Evolutionary conservation across 805 yeast genomes (phyloP).

Genomic region (Komagataella pastoris): DNA sequence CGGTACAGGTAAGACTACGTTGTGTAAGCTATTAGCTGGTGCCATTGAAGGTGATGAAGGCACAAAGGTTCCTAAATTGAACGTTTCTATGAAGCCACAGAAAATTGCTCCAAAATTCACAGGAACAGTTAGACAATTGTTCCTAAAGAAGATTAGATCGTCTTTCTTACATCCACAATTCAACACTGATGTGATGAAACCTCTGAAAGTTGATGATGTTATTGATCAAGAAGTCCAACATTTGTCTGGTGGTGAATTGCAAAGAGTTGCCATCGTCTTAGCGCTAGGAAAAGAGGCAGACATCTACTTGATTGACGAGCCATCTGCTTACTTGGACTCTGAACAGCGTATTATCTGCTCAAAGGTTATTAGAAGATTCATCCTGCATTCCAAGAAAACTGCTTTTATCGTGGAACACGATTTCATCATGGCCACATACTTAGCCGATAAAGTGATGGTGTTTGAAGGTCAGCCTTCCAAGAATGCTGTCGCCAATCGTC

Average conservation of each 20-base stretch:
- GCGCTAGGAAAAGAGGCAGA: conserved; percentile 93
- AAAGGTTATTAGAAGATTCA: conserved; percentile 93
- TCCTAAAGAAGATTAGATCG: conserved; percentile 92
- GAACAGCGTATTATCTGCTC: conserved; percentile 99
- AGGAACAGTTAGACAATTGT: conserved; percentile 96
- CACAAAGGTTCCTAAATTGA: conserved; percentile 68
- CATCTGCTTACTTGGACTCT: conserved; percentile 96
- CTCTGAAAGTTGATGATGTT: conserved; percentile 83
- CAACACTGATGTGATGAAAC: conserved; percentile 96
- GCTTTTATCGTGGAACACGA: conserved; percentile 99
- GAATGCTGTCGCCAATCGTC: conserved; percentile 73
- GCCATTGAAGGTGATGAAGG: conserved; percentile 80
- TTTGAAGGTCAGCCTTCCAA: conserved; percentile 92
- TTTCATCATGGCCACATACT: conserved; percentile 98
- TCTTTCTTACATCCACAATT: conserved; percentile 93
- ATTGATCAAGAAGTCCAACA: conserved; percentile 97
- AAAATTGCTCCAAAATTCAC: conserved; percentile 97
- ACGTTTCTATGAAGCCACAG: conserved; percentile 97
- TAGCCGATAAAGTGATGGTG: conserved; percentile 97
- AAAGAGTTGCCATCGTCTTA: conserved; percentile 95
- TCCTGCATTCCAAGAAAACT: conserved; percentile 92
- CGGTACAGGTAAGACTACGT: conserved; percentile 98
- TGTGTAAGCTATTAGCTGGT: conserved; percentile 93
- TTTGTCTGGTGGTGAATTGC: conserved; percentile 98
- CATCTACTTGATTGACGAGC: conserved; percentile 94